phyloP scores from a whole-genome alignment of 2,329 filamentous ascomycete species.

The Fusarium ramigenum region DNA sequence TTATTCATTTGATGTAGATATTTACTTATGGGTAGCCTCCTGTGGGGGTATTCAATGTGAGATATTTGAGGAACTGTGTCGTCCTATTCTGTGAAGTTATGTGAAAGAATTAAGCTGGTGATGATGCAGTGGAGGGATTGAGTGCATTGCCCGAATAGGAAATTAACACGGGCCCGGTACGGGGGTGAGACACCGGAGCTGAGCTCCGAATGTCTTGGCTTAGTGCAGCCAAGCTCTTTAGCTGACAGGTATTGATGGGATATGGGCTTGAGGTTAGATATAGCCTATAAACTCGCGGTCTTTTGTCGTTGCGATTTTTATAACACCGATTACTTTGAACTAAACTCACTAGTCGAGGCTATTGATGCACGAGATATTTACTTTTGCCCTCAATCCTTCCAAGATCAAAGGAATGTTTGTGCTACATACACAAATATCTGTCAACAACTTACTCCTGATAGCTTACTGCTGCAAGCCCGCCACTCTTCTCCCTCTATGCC shows the following conservation, averaged over 20 bases:
- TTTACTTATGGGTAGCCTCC: constrained; percentile 43
- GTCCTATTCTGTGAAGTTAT: not conserved
- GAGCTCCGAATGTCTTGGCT: not conserved
- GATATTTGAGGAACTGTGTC: constrained; percentile 35
- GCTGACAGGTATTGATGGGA: not conserved
- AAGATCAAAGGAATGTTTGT: not conserved
- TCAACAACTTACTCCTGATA: too few species aligned
- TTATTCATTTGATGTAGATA: constrained; percentile 38
- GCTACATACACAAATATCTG: too few species aligned
- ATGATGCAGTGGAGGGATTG: not conserved
- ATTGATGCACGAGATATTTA: not conserved
- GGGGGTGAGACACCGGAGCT: not conserved
- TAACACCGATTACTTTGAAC: not conserved
- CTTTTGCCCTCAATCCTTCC: not conserved
- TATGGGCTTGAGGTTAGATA: not conserved
- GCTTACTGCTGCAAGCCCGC: too few species aligned
- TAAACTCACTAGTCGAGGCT: not conserved
- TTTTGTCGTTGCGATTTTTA: not conserved
- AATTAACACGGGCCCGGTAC: not conserved
- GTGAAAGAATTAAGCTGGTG: not conserved
- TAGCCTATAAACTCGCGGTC: not conserved
- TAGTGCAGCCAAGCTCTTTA: not conserved
- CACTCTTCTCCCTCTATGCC: not conserved
- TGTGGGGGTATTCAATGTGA: constrained; percentile 43
- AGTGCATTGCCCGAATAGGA: not conserved